These are phyloP conservation scores for Glutinoglossum americanum DNA, from an alignment of 495 filamentous ascomycete species.

Conservation along the genomic window DNA sequence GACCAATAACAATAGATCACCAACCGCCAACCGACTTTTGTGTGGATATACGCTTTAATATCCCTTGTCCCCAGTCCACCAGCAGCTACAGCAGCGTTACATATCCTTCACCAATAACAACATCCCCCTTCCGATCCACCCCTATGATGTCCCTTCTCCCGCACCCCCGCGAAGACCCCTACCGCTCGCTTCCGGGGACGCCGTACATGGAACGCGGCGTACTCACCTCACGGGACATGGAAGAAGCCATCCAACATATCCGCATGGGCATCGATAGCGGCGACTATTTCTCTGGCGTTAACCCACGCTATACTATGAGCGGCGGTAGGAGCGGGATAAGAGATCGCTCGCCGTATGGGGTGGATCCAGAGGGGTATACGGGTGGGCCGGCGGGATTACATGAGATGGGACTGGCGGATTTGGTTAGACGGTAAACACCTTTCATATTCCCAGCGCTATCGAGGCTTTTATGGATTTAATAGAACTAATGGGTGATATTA, in stretches of 20 bases:
- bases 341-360: not conserved
- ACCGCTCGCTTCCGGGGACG: not conserved
- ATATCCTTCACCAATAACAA: no score
- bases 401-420: not conserved
- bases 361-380: not conserved
- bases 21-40: not conserved
- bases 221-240: not conserved
- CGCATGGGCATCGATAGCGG: not conserved
- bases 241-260: not conserved
- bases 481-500: not conserved
- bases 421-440: not conserved
- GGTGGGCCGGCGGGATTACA: not conserved
- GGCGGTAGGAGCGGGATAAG: not conserved
- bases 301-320: not conserved
- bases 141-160: not conserved
- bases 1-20: not conserved
- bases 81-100: no score
- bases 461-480: no score
- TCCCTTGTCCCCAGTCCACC: no score
- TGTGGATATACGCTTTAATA: not conserved
- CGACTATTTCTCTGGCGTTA: not conserved
- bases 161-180: not conserved
- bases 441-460: no score
- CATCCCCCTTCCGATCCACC: not conserved
- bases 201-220: not conserved